Base-by-base conservation (phyloP, 805 yeast genomes). In the Yarrowia deformans region DNA sequence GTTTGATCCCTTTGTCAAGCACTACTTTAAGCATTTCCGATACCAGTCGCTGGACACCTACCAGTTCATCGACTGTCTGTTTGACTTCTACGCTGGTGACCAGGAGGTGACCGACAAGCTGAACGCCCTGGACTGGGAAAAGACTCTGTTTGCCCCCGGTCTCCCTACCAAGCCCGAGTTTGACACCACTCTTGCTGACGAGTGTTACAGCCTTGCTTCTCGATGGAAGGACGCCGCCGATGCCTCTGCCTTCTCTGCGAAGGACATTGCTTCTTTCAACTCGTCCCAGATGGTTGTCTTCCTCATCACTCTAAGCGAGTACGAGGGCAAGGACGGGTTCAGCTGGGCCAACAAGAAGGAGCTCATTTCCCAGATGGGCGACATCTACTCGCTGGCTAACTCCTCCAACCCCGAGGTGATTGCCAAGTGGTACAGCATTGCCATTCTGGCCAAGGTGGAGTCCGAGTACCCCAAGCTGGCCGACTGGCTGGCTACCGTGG, bases 111-210 rank as follows among this genome's bases (percentile, higher is more conserved):
- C 39, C 34, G 83, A 78, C 0, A 73, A 83, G n/a, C 82, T 91
- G 73, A 90, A 90, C 74, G 72, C 84, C 8, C 84, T 93, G 66
- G 97, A 93, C 78, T 93, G 97, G 97, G 83, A 91, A 68, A 78
- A 86, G 35, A 93, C 97, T 97, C 80, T 91, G 69, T 90, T 83
- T 78, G 81, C 84, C 50, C 90, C 95, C 6, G 97, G 97, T 1
- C 84, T 93, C 83, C 97, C 98, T 50, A 97, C 96, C 71, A 89
- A 87, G 76, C 97, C 96, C 16, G 75, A 85, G 43, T 92, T 93
- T 75, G 91, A 91, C 76, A 90, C 97, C 2, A 81, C 88, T 1
- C 81, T 93, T 74, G 97, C 90, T 8, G 92, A 89, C 74, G 84
- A 85, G 75, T 91, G 94, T 74, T 86, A 87, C 73, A 73, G 75